Evolutionary conservation across 2,329 filamentous ascomycete genomes (phyloP).

Genomic region (Aureobasidium zeae): DNA sequence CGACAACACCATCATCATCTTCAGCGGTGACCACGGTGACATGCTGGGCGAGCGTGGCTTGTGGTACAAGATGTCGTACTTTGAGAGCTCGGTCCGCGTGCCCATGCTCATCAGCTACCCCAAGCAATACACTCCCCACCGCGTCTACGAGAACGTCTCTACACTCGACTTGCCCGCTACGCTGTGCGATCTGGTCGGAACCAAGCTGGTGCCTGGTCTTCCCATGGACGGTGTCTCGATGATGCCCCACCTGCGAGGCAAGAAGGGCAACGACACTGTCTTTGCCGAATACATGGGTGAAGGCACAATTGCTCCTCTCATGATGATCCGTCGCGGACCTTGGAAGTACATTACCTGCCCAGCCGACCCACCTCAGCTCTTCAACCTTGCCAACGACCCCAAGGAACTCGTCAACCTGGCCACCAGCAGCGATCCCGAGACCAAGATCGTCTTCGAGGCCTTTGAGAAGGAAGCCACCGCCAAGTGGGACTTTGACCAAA

Average conservation of each 20-base stretch:
- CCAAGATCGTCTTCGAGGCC: conserved; percentile 39
- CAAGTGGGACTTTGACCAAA: conserved; percentile 73
- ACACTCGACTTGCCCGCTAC: conserved; percentile 87
- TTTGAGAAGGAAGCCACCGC: conserved; percentile 65
- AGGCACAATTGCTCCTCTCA: conserved; percentile 76
- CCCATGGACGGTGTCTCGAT: conserved; percentile 80
- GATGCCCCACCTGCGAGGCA: conserved; percentile 63
- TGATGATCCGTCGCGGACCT: conserved; percentile 83
- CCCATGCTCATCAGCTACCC: conserved; percentile 80
- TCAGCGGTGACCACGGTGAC: conserved; percentile 88
- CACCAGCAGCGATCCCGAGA: conserved; percentile 30
- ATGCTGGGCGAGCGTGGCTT: conserved; percentile 89
- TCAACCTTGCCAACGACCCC: conserved; percentile 67
- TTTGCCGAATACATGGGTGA: conserved; percentile 93
- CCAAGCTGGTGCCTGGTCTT: conserved; percentile 57
- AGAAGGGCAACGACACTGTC: conserved; percentile 70
- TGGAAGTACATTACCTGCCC: conserved; percentile 91
- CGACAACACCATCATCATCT: conserved; percentile 82
- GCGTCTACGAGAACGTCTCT: conserved; percentile 74
- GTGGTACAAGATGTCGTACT: conserved; percentile 99
- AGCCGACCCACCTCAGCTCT: conserved; percentile 75
- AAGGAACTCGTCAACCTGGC: conserved; percentile 66
- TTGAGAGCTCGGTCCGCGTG: conserved; percentile 81
- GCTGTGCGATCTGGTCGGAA: conserved; percentile 71
- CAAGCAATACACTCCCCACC: conserved; percentile 62